Percentiles rank a stretch among this genome's conserved stretches.
phyloP scores from a whole-genome alignment of 305 asterid genomes.

The Fraxinus floribunda region DNA sequence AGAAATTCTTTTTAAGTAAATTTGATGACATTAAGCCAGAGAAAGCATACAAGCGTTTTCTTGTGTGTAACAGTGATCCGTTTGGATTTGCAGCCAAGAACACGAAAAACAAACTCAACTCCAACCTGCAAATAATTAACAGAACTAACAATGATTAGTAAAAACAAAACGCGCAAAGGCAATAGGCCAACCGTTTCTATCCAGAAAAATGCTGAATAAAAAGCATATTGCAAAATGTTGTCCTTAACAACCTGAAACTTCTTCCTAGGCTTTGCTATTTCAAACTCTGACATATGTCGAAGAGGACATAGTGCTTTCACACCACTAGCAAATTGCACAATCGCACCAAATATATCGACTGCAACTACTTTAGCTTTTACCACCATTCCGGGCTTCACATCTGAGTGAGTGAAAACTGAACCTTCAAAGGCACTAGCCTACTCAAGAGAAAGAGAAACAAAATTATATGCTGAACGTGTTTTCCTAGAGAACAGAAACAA shows the following conservation, averaged over 20 bases:
- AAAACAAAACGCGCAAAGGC: background rate
- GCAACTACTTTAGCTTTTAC: conserved; percentile 84
- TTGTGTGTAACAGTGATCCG: conserved; percentile 93
- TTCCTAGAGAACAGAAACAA: background rate
- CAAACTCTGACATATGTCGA: conserved; percentile 98
- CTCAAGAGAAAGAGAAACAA: conserved; percentile 26
- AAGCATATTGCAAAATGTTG: conserved; percentile 11
- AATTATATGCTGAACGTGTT: conserved; percentile 11
- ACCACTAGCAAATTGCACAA: conserved; percentile 85
- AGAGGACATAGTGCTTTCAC: conserved; percentile 97
- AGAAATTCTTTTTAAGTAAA: conserved; percentile 7
- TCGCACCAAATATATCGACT: conserved; percentile 82
- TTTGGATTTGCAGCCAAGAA: conserved; percentile 96
- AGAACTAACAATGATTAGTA: conserved; percentile 13
- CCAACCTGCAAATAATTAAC: conserved; percentile 64
- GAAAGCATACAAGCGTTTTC: conserved; percentile 80
- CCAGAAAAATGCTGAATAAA: conserved; percentile 15
- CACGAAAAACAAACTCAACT: conserved; percentile 79
- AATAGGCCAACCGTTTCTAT: background rate
- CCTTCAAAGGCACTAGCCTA: conserved; percentile 96
- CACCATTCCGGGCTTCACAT: conserved; percentile 96
- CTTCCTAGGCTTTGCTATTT: conserved; percentile 81
- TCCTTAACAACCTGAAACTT: conserved; percentile 71
- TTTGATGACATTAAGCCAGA: conserved; percentile 20
- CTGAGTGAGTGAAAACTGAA: conserved; percentile 86